Evolutionary conservation across 2,329 filamentous ascomycete species (phyloP), one percentile per base, ranked within the genome.

Genomic region (Tympanopsis confertula): DNA sequence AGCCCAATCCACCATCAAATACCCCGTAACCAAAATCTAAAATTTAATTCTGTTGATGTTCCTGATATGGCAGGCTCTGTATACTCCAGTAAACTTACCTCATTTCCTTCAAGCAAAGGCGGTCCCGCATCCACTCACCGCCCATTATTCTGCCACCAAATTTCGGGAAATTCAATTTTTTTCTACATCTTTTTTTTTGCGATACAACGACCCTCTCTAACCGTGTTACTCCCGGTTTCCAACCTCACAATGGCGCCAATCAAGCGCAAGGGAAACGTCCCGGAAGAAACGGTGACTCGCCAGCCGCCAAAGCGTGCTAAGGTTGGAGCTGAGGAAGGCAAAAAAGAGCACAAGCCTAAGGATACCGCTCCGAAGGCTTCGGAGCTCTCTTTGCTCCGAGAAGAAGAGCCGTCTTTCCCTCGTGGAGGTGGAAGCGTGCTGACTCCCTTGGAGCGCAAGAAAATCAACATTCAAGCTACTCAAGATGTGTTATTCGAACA

Each of bases 361-460:
- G 15, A 13, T 18, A 10, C 30, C 10, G 51, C 53, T 7, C 30
- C 30, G 7, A 52, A 55, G 48, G 41, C 52, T 38, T 53, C 58
- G 13, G 46, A 63, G 20, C 54, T 71, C 39, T 67, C 69, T 26
- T 53, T 33, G 7, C 30, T 33, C 10, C 30, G 30, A 56, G 82
- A 91, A 46, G 91, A 96, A 47, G 91, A 95, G 54, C 79, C 80
- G 22, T 70, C 89, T 33, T 98, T 98, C 51, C 89, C 91, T 47
- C 78, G 91, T 69, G 91, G 91, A 39, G 93, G 91, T 32, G 89
- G 78, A 38, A 93, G 86, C 53, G 71, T 94, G 38, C 65, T 98
- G 54, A 95, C 91, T 2, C 88, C 91, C 15, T 67, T 98, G 37
- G 91, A 98, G 58, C 84, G 93, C 55, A 95, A 94, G 63, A 86